phyloP scores from a whole-genome alignment of 2,329 filamentous ascomycete species.

The Penicillium rolfsii region DNA sequence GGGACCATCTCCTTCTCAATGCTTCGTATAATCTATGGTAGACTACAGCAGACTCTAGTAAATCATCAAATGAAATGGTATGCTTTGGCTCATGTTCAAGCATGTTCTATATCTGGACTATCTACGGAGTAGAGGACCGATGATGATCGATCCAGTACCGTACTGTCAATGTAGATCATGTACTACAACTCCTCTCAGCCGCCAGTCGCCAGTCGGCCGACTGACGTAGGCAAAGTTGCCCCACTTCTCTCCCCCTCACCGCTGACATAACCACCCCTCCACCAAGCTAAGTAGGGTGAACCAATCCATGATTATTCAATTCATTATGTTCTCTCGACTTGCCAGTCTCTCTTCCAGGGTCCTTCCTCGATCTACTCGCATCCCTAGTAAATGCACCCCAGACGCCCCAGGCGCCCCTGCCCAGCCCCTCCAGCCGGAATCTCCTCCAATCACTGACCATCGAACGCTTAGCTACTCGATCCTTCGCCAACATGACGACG shows the following conservation, averaged over 20 bases:
- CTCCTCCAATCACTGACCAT: constrained; percentile 22
- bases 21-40: too few relatives aligned
- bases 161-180: too few relatives aligned
- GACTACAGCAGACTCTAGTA: background rate
- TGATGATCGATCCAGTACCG: background rate
- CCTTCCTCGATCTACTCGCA: constrained; percentile 28
- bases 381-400: constrained; percentile 19
- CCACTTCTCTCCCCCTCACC: constrained; percentile 18
- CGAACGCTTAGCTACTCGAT: constrained; percentile 23
- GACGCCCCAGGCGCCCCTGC: background rate
- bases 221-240: constrained; percentile 7
- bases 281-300: background rate
- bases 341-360: constrained; percentile 29
- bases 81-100: background rate
- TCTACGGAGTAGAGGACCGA: background rate
- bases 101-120: background rate
- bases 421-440: background rate
- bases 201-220: background rate
- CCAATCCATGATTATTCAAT: constrained; percentile 7
- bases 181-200: too few relatives aligned
- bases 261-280: constrained; percentile 21
- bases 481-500: constrained; percentile 57
- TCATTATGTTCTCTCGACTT: constrained; percentile 30
- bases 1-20: too few relatives aligned
- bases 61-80: too few relatives aligned